Evolutionary conservation across 441 rosid genomes (phyloP), one percentile per base, ranked within the genome.

Genomic region (Viola pubescens): DNA sequence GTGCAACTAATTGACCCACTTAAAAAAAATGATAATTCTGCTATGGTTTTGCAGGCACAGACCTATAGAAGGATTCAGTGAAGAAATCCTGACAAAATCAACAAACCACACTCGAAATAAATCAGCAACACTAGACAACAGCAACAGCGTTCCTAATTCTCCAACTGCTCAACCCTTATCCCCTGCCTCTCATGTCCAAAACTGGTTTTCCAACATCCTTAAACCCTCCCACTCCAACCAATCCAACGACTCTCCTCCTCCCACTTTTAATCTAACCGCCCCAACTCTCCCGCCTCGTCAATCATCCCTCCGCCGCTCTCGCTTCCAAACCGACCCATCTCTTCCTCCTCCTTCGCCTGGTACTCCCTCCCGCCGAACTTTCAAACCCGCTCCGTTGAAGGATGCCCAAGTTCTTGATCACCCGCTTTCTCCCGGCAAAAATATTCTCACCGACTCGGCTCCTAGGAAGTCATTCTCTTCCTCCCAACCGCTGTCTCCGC

Each of bases 351-450:
- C 56, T 0, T 48, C 72, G 4, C 73, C 60, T 37, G 77, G 64
- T 5, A 49, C 64, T 10, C 70, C 79, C 16, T 61, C 79, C 45
- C 68, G 74, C 37, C 72, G 80, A 53, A 60, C 64, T 34, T 74
- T 80, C 63, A 76, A 56, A 60, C 47, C 81, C 37, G 55, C 65
- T 39, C 62, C 81, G 37, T 42, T 49, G 43, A 66, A 62, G 37
- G 73, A 68, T 11, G 60, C 37, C 34, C 34, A 26, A 26, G 3
- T 2, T 26, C 34, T 26, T 3, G 50, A 14, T 4, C 77, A 65
- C n/a, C 4, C 68, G 56, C 78, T 80, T 12, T 77, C 91, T 54
- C 86, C 86, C 4, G 86, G 84, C 0, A 74, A 74, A 66, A 74
- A 66, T 63, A 26, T 26, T 26, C 65, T 73, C 19, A 16, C 61